These are phyloP conservation scores for Penicillium cataractarum DNA, from an alignment of 495 filamentous ascomycete genomes.

Conservation along the genomic window DNA sequence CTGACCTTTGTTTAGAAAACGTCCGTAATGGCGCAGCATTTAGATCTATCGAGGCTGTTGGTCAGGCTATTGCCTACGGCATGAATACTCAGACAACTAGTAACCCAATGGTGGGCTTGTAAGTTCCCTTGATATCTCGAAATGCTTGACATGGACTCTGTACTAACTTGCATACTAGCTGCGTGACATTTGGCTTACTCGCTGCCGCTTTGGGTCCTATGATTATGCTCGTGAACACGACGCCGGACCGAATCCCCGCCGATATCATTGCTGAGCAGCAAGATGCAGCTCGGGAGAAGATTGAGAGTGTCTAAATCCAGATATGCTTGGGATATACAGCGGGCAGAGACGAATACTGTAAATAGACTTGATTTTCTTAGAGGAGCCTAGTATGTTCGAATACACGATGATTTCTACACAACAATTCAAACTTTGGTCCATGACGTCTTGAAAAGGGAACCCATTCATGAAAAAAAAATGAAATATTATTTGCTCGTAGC, in stretches of 20 bases:
- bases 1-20: constrained; percentile 25
- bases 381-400: too few species aligned
- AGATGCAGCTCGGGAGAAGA: constrained; percentile 23
- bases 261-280: constrained; percentile 35
- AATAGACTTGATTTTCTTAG: too few species aligned
- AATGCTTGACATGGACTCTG: not conserved
- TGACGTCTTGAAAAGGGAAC: too few species aligned
- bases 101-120: constrained; percentile 34
- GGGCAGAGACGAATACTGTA: too few species aligned
- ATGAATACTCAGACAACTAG: constrained; percentile 38
- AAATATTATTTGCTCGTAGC: not conserved
- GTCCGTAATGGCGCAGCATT: constrained; percentile 38
- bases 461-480: not conserved
- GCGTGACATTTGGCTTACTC: constrained; percentile 32
- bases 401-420: not conserved
- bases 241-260: constrained; percentile 35
- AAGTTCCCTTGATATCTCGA: constrained; percentile 7
- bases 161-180: constrained; percentile 18
- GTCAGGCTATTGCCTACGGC: constrained; percentile 35
- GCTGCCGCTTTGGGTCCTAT: constrained; percentile 28
- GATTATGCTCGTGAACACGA: constrained; percentile 35
- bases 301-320: not conserved
- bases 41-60: constrained; percentile 35
- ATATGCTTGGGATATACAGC: not conserved
- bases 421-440: not conserved